Evolutionary conservation across 306 rosid species (phyloP).

Genomic region (Medicago lupulina): DNA sequence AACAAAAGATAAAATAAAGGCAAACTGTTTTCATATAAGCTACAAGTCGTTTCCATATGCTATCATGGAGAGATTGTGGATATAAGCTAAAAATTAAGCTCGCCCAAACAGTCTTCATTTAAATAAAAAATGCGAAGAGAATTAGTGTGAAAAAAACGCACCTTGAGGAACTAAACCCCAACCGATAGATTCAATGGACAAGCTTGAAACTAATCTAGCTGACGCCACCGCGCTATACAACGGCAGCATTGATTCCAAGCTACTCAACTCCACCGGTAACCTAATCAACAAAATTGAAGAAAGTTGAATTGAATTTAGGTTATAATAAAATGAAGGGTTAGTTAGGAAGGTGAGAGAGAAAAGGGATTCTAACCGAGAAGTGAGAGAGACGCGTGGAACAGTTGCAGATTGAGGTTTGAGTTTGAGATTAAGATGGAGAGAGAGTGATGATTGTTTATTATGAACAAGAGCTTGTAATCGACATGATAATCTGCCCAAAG

Average conservation of each 20-base stretch:
- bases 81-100: no score
- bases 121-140: no score
- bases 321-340: neutral
- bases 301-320: neutral
- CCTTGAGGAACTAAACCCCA: slow-evolving; percentile 98
- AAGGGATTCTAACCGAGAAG: slow-evolving; percentile 58
- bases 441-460: slow-evolving; percentile 45
- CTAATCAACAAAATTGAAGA: slow-evolving; percentile 44
- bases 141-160: slow-evolving; percentile 40
- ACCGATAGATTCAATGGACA: slow-evolving; percentile 60
- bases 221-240: slow-evolving; percentile 80
- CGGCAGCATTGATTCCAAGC: slow-evolving; percentile 75
- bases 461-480: slow-evolving; percentile 53
- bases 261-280: slow-evolving; percentile 72
- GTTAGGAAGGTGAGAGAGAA: neutral
- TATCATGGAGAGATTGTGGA: no score
- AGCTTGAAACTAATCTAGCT: slow-evolving; percentile 76
- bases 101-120: no score
- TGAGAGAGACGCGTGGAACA: slow-evolving; percentile 53
- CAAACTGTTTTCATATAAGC: no score
- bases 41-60: no score
- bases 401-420: slow-evolving; percentile 44
- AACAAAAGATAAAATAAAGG: no score
- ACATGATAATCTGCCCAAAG: slow-evolving; percentile 59
- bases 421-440: slow-evolving; percentile 44